Base-by-base conservation (phyloP, 2,329 filamentous ascomycete genomes). In the Diaporthe aspalathi region DNA sequence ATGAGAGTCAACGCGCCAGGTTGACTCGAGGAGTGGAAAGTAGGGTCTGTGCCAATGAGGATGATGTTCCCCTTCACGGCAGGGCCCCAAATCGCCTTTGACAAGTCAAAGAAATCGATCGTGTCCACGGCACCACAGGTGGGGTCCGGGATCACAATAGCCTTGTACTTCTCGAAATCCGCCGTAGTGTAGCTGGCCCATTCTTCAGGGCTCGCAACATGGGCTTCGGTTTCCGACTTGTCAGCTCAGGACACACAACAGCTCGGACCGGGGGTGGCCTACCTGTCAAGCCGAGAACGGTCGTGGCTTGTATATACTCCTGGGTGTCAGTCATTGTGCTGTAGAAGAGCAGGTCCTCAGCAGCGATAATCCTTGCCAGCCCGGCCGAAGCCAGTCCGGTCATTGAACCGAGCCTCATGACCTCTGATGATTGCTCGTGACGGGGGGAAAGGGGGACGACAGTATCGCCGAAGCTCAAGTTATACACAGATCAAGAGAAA, bases 151-250 rank as follows among this genome's bases (percentile, higher is more conserved):
- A 85, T 77, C 67, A 85, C 76, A 65, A 85, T 82, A 16, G 83
- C 83, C 75, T 83, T 84, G 80, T 80, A 85, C 68, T 79, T 77
- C 56, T 82, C 79, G 75, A 84, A 84, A 71, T 85, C 83, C 45
- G 77, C 77, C 2, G 81, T 81, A 9, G 79, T 82, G 78, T 83
- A 80, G 52, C 77, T 71, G 56, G 74, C 74, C 81, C 81, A 84
- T 74, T 83, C 77, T 4, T 72, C 75, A 20, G 78, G 77, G n/a
- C 74, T 79, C 53, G 81, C 79, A 24, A 79, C 77, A 65, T 83
- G 79, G 24, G 78, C 79, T 78, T 52, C 29, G 22, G 40, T n/a
- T 27, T 20, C 32, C 27, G 16, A 7, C 8, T 20, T 20, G 56
- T 73, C 68, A 73, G 68, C 62, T 29, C 24, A 12, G n/a, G 20